A percentile compares a stretch with the other conserved stretches of the same genome.
phyloP scores from a whole-genome alignment of 1,284 basidiomycete genomes.

The Meira nashicola region DNA sequence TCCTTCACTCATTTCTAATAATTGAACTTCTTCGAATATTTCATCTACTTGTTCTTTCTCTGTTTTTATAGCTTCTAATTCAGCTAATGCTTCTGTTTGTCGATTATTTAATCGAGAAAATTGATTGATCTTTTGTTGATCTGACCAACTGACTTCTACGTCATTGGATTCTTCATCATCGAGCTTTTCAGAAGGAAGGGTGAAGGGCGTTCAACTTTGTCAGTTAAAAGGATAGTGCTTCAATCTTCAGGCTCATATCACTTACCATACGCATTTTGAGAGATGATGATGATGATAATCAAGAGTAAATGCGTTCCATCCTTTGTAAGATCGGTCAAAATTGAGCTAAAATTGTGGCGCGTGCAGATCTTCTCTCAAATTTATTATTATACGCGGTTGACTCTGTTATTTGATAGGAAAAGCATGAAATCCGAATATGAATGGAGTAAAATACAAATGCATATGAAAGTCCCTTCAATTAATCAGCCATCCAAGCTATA shows the following conservation, averaged over 20 bases:
- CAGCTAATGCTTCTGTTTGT: conserved; percentile 67
- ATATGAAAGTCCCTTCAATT: background rate
- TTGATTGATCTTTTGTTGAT: conserved; percentile 84
- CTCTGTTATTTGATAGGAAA: conserved; percentile 54
- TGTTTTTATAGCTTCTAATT: conserved; percentile 69
- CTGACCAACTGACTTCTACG: conserved; percentile 87
- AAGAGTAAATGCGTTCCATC: no score
- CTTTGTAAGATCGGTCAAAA: no score
- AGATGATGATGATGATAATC: no score
- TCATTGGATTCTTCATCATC: conserved; percentile 56
- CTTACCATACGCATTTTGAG: no score
- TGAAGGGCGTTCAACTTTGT: conserved; percentile 61
- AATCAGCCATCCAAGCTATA: conserved; percentile 26
- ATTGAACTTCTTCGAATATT: conserved; percentile 74
- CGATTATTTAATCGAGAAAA: conserved; percentile 88
- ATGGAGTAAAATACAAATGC: background rate
- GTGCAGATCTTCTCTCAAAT: no score
- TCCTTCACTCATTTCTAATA: conserved; percentile 2
- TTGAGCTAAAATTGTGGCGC: no score
- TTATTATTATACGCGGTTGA: no score
- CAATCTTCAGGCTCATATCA: no score
- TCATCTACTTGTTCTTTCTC: conserved; percentile 91
- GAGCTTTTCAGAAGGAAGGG: background rate
- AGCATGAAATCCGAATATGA: background rate
- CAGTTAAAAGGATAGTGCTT: conserved; percentile 82